A percentile compares a stretch with the other conserved stretches of the same genome.
Conservation (phyloP, 148 eudicot genomes). For the Diospyros lotus region DNA sequence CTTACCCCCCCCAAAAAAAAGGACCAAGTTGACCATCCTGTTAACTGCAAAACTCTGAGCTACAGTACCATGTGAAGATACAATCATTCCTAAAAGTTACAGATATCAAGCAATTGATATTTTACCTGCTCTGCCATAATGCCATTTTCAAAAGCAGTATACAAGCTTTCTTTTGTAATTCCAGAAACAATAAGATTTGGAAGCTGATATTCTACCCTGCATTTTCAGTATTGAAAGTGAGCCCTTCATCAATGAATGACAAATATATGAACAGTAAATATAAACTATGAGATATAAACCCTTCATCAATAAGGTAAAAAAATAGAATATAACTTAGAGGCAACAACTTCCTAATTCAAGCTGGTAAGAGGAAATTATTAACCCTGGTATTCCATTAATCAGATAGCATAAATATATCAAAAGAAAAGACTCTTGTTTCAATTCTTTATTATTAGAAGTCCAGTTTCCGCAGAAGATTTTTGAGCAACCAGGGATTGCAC, state of each 20-base stretch:
- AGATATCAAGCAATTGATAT: neutral
- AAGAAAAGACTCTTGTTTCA: neutral
- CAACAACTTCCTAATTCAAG: neutral
- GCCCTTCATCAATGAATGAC: neutral
- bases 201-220: slow-evolving; percentile 92
- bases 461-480: neutral
- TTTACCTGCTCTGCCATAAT: slow-evolving; percentile 89
- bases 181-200: slow-evolving; percentile 86
- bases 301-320: too few species aligned
- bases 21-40: too few species aligned
- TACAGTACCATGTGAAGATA: neutral
- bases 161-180: slow-evolving; percentile 83
- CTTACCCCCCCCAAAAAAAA: too few species aligned
- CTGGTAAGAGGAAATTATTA: neutral
- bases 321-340: neutral
- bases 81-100: neutral
- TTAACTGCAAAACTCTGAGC: neutral
- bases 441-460: neutral
- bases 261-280: neutral
- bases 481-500: neutral
- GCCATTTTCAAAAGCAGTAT: slow-evolving; percentile 83
- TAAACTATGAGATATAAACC: neutral
- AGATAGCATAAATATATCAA: neutral
- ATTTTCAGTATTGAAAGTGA: slow-evolving; percentile 14
- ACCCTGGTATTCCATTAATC: neutral